Base-by-base conservation (phyloP, 495 filamentous ascomycete genomes). In the Penicillium antarcticum region DNA sequence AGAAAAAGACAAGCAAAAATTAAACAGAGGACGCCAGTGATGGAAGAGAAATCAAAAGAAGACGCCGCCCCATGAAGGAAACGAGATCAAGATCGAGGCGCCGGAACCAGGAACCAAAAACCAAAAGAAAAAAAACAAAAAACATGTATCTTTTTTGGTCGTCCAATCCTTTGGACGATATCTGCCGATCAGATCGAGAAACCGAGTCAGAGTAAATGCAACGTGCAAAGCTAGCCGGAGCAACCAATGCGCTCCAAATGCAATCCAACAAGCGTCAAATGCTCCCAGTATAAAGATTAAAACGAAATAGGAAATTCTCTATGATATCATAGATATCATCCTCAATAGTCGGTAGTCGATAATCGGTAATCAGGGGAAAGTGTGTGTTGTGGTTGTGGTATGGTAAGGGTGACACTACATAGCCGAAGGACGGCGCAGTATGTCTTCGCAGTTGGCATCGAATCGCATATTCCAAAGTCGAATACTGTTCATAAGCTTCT, bases 381-480 rank as follows among this genome's bases (percentile, higher is more conserved):
- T 29, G 26, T 29, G 26, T 8, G 33, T 51, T 51, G 26, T 23
- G 5, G 21, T 23, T 23, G 21, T 23, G 21, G 21, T 23, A 5
- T 23, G 21, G 21, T 23, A 5, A 17, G 34, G 26, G 46, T 34
- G 11, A 42, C 40, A 37, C 37, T 66, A 69, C 51, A 55, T 52
- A 14, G 58, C 59, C 11, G 65, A 57, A 42, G 70, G 62, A 17
- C 65, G 76, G 61, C 81, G 81, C 45, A 97, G 74, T 48, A 97
- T 94, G 8, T 89, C 87, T 61, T 97, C 92, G 75, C 91, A 96
- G 78, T 97, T 96, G 65, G 89, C 89, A 63, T 97, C 92, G 65
- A 97, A 98, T 17, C 94, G 86, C 74, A 95, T 84, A 63, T 88
- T 90, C 92, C 94, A 98, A 10, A 92, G 78, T n/a, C 87, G 84